Evolutionary conservation across 2,329 filamentous ascomycete genomes (phyloP).

Genomic region (Blastomyces gilchristii): DNA sequence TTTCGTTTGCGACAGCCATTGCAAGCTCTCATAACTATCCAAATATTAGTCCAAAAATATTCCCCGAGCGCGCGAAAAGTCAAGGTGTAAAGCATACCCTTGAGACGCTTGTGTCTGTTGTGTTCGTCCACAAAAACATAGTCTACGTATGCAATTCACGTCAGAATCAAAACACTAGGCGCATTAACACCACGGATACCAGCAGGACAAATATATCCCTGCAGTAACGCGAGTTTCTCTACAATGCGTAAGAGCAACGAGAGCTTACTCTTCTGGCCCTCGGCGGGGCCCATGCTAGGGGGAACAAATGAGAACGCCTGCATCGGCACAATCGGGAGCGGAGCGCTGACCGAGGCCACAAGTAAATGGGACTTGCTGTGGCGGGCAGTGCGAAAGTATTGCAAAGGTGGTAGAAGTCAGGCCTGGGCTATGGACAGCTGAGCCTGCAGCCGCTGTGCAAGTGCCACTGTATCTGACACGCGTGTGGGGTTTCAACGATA

Average conservation of each 20-base stretch:
- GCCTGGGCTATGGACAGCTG: background rate
- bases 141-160: conserved; percentile 45
- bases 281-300: conserved; percentile 52
- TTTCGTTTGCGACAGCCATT: conserved; percentile 91
- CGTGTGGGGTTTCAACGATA: background rate
- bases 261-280: conserved; percentile 72
- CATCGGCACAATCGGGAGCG: conserved; percentile 38
- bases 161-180: conserved; percentile 12
- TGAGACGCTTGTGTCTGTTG: conserved; percentile 92
- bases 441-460: conserved; percentile 1
- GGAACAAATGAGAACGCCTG: conserved; percentile 68
- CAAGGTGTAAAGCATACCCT: conserved; percentile 50
- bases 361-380: background rate
- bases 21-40: conserved; percentile 88
- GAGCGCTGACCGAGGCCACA: background rate
- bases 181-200: background rate
- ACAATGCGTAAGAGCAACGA: background rate
- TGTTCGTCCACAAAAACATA: conserved; percentile 99
- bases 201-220: background rate
- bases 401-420: background rate
- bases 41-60: conserved; percentile 7
- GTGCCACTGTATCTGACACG: background rate
- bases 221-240: background rate
- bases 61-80: background rate
- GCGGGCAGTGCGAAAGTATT: background rate